phyloP scores from a whole-genome alignment of 1,139 yeast genomes.

The Suhomyces ambrosiae region DNA sequence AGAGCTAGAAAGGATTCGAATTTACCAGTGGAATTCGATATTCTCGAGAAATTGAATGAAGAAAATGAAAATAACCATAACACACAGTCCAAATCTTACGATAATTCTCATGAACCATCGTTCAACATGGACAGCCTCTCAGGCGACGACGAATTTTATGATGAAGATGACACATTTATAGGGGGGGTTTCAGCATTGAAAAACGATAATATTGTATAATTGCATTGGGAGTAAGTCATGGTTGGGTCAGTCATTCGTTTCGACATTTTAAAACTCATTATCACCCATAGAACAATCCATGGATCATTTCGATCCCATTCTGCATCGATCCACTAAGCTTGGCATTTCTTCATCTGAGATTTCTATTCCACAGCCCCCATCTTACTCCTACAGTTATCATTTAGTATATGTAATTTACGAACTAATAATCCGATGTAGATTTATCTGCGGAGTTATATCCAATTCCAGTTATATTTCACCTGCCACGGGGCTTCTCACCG shows the following conservation, averaged over 20 bases:
- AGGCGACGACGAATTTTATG: conserved; percentile 11
- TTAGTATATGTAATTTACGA: conserved; percentile 4
- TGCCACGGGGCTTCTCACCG: not conserved
- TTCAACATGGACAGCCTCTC: conserved; percentile 1
- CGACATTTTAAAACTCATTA: no score
- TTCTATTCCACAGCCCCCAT: no score
- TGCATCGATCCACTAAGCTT: no score
- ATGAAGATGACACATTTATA: conserved; percentile 12
- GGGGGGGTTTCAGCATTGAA: conserved; percentile 7
- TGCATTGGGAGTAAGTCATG: no score
- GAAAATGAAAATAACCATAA: conserved; percentile 4
- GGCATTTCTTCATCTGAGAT: no score
- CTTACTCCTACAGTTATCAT: conserved; percentile 4
- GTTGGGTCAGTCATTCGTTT: no score
- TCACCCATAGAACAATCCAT: no score
- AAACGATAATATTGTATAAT: conserved; percentile 13
- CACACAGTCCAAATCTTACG: conserved; percentile 2
- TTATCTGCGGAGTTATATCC: no score
- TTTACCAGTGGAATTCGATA: conserved; percentile 41
- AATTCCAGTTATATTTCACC: no score
- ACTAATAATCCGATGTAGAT: not conserved
- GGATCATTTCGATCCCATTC: no score
- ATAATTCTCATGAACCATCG: conserved; percentile 1
- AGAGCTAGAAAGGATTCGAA: conserved; percentile 60
- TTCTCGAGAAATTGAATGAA: conserved; percentile 30